phyloP scores from a whole-genome alignment of 2,329 filamentous ascomycete species.

The Coniochaeta sp. region DNA sequence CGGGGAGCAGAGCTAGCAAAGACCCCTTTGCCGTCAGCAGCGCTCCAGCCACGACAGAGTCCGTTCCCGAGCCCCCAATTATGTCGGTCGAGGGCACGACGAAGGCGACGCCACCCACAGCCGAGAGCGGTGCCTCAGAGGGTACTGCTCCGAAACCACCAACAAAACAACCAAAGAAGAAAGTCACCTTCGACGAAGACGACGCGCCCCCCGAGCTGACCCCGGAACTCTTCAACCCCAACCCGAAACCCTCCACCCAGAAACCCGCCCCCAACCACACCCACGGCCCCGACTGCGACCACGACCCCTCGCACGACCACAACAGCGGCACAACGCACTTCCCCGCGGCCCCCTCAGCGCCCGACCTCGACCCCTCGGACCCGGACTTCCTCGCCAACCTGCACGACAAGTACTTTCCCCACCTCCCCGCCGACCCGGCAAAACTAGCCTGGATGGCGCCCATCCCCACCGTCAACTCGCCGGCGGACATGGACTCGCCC shows the following conservation, averaged over 20 bases:
- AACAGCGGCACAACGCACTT: constrained; percentile 49
- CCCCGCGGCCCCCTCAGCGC: constrained; percentile 44
- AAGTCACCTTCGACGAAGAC: constrained; percentile 34
- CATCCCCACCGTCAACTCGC: constrained; percentile 54
- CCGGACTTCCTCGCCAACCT: constrained; percentile 78
- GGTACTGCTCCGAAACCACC: constrained; percentile 8
- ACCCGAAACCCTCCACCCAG: constrained; percentile 18
- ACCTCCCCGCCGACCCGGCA: constrained; percentile 75
- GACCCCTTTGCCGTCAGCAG: not conserved
- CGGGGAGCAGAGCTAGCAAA: not conserved
- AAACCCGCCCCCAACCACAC: too few species aligned
- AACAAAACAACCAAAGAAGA: constrained; percentile 18
- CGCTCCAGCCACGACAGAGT: not conserved
- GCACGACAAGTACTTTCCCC: constrained; percentile 89
- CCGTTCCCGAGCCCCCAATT: constrained; percentile 16
- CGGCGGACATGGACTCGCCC: constrained; percentile 62
- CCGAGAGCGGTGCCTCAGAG: not conserved
- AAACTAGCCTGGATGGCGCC: constrained; percentile 88
- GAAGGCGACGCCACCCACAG: not conserved
- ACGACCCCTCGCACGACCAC: too few species aligned
- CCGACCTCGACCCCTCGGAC: constrained; percentile 76
- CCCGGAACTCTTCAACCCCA: constrained; percentile 31
- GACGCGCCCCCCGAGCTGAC: constrained; percentile 32
- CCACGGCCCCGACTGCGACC: constrained; percentile 14
- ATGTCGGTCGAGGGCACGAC: constrained; percentile 27